A percentile compares a stretch with the other conserved stretches of the same genome.
These are phyloP conservation scores for Quercus lobata DNA, from an alignment of 331 rosid species.

Conservation along the genomic window DNA sequence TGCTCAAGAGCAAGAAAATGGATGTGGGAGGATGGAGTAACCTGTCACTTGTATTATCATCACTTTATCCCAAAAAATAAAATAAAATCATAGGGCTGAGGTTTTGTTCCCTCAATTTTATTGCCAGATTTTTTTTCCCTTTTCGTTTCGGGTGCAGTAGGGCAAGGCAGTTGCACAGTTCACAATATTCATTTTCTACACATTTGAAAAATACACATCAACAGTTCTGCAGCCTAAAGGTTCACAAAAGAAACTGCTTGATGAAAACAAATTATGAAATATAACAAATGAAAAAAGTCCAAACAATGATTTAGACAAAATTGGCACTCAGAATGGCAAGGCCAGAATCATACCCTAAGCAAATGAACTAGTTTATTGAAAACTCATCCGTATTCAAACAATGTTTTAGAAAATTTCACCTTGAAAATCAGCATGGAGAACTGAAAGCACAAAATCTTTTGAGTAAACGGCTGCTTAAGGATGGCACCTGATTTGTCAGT, in stretches of 20 bases:
- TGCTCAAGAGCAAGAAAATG: not conserved
- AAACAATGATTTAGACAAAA: not conserved
- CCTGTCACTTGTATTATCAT: not conserved
- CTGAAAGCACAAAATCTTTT: conserved; percentile 20
- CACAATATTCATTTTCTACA: not conserved
- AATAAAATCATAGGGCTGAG: not conserved
- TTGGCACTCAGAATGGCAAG: conserved; percentile 8
- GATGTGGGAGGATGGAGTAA: not conserved
- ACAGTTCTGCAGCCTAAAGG: not conserved
- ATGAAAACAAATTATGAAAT: not conserved
- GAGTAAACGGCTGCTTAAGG: conserved; percentile 24
- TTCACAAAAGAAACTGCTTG: not conserved
- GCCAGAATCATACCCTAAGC: conserved; percentile 13
- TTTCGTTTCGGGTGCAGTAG: not conserved
- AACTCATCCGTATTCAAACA: conserved; percentile 24
- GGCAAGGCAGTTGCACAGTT: no score
- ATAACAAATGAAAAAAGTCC: not conserved
- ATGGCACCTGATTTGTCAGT: conserved; percentile 31
- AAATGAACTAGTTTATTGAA: conserved; percentile 5
- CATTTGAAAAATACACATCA: not conserved
- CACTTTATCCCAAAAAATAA: not conserved
- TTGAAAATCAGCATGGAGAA: conserved; percentile 24
- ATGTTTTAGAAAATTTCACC: conserved; percentile 34
- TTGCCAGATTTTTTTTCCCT: not conserved
- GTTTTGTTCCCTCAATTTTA: not conserved